These are phyloP conservation scores for Syncephalastrum racemosum DNA, from an alignment of 371 early-diverging fungal genomes.

Conservation along the genomic window DNA sequence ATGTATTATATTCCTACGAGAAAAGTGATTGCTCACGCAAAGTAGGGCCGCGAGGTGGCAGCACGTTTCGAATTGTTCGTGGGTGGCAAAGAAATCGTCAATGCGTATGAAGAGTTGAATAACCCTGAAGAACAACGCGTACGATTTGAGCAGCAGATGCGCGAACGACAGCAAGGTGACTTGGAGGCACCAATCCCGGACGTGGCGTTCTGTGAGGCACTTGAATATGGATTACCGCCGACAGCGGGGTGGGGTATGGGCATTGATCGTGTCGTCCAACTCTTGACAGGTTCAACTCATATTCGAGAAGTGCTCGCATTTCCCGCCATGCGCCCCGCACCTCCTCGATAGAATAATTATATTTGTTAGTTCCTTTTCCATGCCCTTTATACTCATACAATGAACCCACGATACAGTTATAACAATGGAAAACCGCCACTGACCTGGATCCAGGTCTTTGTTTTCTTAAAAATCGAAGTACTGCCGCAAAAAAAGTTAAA, in stretches of 20 bases:
- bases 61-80: constrained; percentile 96
- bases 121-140: constrained; percentile 95
- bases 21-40: neutral
- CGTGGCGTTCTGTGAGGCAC: constrained; percentile 83
- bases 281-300: constrained; percentile 82
- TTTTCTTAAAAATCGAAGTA: too few species aligned
- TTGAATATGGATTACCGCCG: constrained; percentile 96
- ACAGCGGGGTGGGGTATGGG: constrained; percentile 99
- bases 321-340: constrained; percentile 56
- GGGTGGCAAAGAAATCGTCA: constrained; percentile 90
- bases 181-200: constrained; percentile 85
- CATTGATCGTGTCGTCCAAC: constrained; percentile 90
- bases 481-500: too few species aligned
- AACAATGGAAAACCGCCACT: too few species aligned
- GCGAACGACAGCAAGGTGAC: constrained; percentile 74
- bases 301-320: constrained; percentile 95
- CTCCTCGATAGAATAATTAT: neutral
- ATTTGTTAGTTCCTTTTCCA: neutral
- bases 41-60: constrained; percentile 48
- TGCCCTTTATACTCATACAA: neutral
- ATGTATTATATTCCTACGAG: constrained; percentile 10
- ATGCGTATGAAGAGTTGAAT: constrained; percentile 99
- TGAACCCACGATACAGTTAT: too few species aligned
- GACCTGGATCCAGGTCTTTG: too few species aligned
- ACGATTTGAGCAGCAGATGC: constrained; percentile 75